phyloP scores from a whole-genome alignment of 495 filamentous ascomycete genomes.

The Podospora pseudopauciseta region DNA sequence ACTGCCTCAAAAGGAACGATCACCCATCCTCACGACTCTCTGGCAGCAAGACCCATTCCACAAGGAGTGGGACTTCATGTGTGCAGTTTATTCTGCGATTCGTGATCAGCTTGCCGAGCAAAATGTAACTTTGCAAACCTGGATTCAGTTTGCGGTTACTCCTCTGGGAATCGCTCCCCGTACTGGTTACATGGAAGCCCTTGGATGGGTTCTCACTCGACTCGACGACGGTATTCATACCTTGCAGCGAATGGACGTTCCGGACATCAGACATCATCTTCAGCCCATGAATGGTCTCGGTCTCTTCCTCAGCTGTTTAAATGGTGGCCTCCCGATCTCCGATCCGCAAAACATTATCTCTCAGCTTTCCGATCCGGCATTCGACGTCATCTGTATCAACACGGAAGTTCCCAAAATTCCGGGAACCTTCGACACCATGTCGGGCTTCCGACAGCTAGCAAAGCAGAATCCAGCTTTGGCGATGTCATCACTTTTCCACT shows the following conservation, averaged over 20 bases:
- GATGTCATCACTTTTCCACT: conserved; percentile 18
- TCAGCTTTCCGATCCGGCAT: conserved; percentile 21
- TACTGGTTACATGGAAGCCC: conserved; percentile 23
- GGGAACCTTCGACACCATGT: conserved; percentile 9
- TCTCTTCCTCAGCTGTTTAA: conserved; percentile 25
- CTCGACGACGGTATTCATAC: conserved; percentile 21
- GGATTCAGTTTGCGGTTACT: conserved; percentile 25
- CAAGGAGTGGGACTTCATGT: conserved; percentile 32
- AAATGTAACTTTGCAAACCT: conserved; percentile 22
- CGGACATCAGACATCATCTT: conserved; percentile 10
- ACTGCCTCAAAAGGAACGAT: conserved; percentile 18
- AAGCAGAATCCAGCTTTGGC: conserved; percentile 11
- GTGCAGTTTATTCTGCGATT: conserved; percentile 26
- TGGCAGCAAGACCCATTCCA: conserved; percentile 27
- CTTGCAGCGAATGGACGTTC: conserved; percentile 17
- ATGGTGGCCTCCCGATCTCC: conserved; percentile 24
- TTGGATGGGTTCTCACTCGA: conserved; percentile 24
- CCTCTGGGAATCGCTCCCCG: conserved; percentile 23
- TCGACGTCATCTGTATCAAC: conserved; percentile 29
- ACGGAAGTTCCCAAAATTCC: conserved; percentile 6
- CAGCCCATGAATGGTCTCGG: conserved; percentile 28
- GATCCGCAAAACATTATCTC: conserved; percentile 22
- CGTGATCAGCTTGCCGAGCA: conserved; percentile 21
- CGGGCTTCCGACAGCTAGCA: conserved; percentile 11
- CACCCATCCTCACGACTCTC: conserved; percentile 25